Evolutionary conservation across 1,139 yeast species (phyloP), one percentile per base, ranked within the genome.

Genomic region (Suhomyces choctaworum): DNA sequence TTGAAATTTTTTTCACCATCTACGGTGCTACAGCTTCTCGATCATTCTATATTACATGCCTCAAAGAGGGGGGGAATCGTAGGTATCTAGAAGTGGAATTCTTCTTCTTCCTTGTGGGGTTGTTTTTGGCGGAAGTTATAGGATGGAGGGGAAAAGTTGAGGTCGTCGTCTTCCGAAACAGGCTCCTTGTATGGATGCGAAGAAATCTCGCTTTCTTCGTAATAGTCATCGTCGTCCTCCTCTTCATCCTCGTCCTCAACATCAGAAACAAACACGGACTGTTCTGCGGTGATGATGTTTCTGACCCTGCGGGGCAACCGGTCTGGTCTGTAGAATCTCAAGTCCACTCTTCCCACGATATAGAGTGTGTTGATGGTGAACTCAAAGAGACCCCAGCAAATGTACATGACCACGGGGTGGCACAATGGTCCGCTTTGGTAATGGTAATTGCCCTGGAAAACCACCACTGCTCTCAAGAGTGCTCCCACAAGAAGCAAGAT

Each of bases 321-420:
- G 51, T 69, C 74, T 27, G 76, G 75, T 44, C 71, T 62, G 55
- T 70, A 70, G 54, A 69, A 70, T 40, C 76, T 52, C 44, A 70
- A 61, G 47, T 70, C 76, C 22, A 66, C 72, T 52, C 76, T 62
- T 9, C 74, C 73, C 16, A 68, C 46, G 32, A 70, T 51, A 44
- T 67, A 69, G 23, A 67, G 46, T 4, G 59, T 16, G 45, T 67
- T 64, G 32, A 66, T 62, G 21, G 68, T 44, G 9, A 47, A 43
- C 49, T 70, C 75, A 25, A 65, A 59, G 7, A 56, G 51, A 13
- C 74, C 73, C 73, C 73, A 69, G 29, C 54, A 45, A 8, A 66
- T 52, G 45, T 64, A 67, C 57, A 65, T 64, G 16, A 54, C 60
- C 17, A 62, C 52, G 7, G 62, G 60, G 12, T 47, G 42, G 22